Percentiles rank a stretch among this genome's conserved stretches.
Conservation (phyloP, 1,284 basidiomycete genomes). For the Cystobasidium pallidum region DNA sequence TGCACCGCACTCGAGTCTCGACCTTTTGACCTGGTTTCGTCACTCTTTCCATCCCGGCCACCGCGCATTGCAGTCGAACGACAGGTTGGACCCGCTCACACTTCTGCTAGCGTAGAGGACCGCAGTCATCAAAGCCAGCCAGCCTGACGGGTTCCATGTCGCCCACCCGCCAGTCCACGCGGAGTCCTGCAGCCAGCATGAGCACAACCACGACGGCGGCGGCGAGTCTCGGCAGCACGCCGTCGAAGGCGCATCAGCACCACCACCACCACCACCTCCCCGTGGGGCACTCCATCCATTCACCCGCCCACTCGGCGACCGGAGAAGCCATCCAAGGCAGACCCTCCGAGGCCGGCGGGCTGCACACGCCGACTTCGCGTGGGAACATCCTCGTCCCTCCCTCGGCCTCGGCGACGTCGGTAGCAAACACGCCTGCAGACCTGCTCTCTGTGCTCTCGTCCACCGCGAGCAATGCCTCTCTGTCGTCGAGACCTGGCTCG, state of each 20-base stretch:
- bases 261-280: conserved; percentile 15
- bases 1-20: background rate
- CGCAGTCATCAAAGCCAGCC: too few species aligned
- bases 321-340: conserved; percentile 27
- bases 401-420: background rate
- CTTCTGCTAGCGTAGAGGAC: too few species aligned
- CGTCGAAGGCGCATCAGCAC: conserved; percentile 7
- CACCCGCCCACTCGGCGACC: conserved; percentile 20
- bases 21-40: background rate
- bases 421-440: conserved; percentile 8
- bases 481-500: conserved; percentile 14
- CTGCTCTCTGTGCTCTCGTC: background rate
- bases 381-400: conserved; percentile 29
- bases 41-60: background rate
- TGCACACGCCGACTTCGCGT: conserved; percentile 17
- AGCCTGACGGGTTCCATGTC: too few species aligned
- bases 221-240: background rate
- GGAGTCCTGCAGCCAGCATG: conserved; percentile 14
- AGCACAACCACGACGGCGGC: background rate
- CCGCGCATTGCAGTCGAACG: background rate
- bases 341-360: conserved; percentile 21
- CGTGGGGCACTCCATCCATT: conserved; percentile 1
- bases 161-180: background rate
- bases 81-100: background rate
- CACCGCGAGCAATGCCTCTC: background rate